Base-by-base conservation (phyloP, 495 filamentous ascomycete genomes). In the Venustampulla echinocandica region DNA sequence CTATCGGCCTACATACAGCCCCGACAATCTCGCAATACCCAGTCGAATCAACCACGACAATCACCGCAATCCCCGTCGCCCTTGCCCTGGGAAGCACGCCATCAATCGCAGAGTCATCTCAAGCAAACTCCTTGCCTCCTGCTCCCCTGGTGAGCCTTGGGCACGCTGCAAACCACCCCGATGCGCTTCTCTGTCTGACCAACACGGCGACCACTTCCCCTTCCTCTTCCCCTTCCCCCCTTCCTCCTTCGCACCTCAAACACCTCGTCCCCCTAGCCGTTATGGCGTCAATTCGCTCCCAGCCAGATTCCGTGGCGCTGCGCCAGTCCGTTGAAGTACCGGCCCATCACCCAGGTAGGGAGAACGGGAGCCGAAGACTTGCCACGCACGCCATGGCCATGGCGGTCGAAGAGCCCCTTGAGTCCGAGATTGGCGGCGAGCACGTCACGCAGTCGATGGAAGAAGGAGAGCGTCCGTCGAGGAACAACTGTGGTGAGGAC, bases 231-330 rank as follows among this genome's bases (percentile, higher is more conserved):
- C 34, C n/a, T 44, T 10, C 41, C 22, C 46, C 17, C 22, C 13
- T 10, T 18, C 13, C 21, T 19, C 21, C 45, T 32, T 21, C 21
- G 21, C 37, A 47, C n/a, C n/a, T n/a, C n/a, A n/a, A n/a, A n/a
- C n/a, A n/a, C n/a, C n/a, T n/a, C n/a, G n/a, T n/a, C n/a, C n/a
- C n/a, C n/a, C n/a, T n/a, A n/a, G 14, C 46, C 37, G 24, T 22
- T 32, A 55, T 55, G 52, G 52, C 52, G 52, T 55, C 52, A 51
- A 47, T 15, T 22, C 34, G 39, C 38, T 38, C 52, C 32, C n/a
- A n/a, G n/a, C n/a, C n/a, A n/a, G 47, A 50, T 38, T 44, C 21
- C 11, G 30, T 47, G 32, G 28, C 44, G 7, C 24, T 55, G 21
- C 52, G 32, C 32, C 52, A 47, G 28, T 51, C 52, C n/a, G 28